Evolutionary conservation across 306 rosid genomes (phyloP).

Genomic region (Rosa lucieae): DNA sequence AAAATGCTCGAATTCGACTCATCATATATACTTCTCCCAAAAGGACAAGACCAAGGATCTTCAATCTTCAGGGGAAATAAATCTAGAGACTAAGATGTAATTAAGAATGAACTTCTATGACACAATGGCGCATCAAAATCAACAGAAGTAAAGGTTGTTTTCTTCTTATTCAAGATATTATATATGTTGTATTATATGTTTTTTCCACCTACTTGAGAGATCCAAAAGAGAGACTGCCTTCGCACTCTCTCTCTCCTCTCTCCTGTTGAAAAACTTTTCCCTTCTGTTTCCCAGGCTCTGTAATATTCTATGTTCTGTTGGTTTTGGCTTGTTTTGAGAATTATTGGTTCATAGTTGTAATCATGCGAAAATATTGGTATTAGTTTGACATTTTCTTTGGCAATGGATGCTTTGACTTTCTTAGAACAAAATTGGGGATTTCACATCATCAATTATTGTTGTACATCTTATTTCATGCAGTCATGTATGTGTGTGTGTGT

Average conservation of each 20-base stretch:
- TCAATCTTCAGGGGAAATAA: conserved; percentile 5
- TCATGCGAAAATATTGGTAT: conserved; percentile 61
- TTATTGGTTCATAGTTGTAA: conserved; percentile 37
- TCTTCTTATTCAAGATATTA: not conserved
- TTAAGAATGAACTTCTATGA: not conserved
- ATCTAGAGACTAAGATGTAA: conserved; percentile 13
- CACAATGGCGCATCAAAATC: conserved; percentile 22
- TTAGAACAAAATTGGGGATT: not conserved
- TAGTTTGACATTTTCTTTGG: conserved; percentile 59
- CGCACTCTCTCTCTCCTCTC: conserved; percentile 38
- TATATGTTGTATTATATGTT: not conserved
- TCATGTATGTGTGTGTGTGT: not conserved
- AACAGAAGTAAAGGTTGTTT: conserved; percentile 11
- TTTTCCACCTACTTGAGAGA: conserved; percentile 24
- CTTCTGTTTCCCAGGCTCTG: conserved; percentile 19
- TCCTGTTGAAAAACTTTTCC: conserved; percentile 16
- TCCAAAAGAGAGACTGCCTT: conserved; percentile 53
- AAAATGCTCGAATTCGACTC: conserved; percentile 48
- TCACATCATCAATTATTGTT: not conserved
- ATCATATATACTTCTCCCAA: conserved; percentile 24
- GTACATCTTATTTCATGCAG: not conserved
- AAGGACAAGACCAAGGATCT: conserved; percentile 16
- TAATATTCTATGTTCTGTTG: conserved; percentile 38
- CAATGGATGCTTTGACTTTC: conserved; percentile 21
- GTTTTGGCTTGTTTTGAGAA: conserved; percentile 31